Percentiles rank a stretch among this genome's conserved stretches.
Conservation (phyloP, 225 moss, liverwort and hornwort species). For the Physcomitrellopsis africana region DNA sequence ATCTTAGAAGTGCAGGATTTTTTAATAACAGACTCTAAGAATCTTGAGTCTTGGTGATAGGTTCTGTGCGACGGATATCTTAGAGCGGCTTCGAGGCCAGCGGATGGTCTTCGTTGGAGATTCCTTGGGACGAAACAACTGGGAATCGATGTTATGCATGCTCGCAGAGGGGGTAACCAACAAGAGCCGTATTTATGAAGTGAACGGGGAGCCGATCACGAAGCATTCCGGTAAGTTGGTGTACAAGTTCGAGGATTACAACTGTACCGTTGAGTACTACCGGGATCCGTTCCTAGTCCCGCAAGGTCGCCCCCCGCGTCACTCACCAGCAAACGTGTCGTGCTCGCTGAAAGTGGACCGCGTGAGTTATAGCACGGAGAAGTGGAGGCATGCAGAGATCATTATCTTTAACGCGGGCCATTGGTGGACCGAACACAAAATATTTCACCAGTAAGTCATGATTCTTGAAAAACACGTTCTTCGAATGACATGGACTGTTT, state of each 20-base stretch:
- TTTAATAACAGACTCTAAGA: not conserved
- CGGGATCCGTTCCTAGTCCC: conserved; percentile 77
- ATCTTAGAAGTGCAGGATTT: not conserved
- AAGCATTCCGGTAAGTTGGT: conserved; percentile 73
- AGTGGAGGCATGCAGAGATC: conserved; percentile 70
- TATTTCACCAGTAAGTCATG: conserved; percentile 60
- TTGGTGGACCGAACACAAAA: conserved; percentile 88
- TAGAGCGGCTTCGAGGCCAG: conserved; percentile 71
- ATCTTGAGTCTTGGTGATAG: conserved; percentile 2
- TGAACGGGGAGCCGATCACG: conserved; percentile 62
- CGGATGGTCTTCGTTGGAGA: conserved; percentile 88
- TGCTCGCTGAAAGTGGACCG: conserved; percentile 58
- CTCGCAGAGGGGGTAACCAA: conserved; percentile 65
- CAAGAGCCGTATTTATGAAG: conserved; percentile 71
- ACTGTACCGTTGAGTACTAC: conserved; percentile 90
- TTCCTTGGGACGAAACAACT: conserved; percentile 84
- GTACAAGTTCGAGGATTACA: conserved; percentile 78
- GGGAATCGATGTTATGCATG: conserved; percentile 98
- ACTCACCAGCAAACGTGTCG: conserved; percentile 43
- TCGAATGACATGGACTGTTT: too few species aligned
- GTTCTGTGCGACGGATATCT: conserved; percentile 61
- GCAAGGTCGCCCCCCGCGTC: conserved; percentile 50
- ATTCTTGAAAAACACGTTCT: too few species aligned
- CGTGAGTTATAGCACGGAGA: conserved; percentile 49
- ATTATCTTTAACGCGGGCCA: conserved; percentile 83